Percentiles rank a stretch among this genome's conserved stretches.
phyloP scores from a whole-genome alignment of 495 filamentous ascomycete genomes.

The Barbatosphaeria neglecta region DNA sequence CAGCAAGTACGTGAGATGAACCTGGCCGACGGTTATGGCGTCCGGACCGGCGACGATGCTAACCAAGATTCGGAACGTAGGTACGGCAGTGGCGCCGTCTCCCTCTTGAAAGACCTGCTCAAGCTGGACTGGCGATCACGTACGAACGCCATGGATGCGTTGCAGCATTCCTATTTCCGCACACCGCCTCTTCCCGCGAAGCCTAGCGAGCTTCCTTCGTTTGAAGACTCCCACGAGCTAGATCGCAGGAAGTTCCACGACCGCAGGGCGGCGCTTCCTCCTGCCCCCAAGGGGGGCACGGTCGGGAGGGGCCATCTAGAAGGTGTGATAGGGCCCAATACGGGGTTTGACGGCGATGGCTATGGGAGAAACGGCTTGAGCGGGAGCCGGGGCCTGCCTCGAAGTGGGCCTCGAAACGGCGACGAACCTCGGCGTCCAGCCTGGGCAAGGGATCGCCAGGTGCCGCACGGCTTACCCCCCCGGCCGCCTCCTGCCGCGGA shows the following conservation, averaged over 20 bases:
- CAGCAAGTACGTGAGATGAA: conserved; percentile 41
- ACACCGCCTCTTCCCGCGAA: conserved; percentile 64
- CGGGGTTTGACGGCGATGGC: conserved; percentile 33
- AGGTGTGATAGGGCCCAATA: conserved; percentile 38
- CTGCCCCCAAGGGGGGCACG: conserved; percentile 78
- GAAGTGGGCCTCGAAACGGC: conserved; percentile 19
- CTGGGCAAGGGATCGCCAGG: conserved; percentile 35
- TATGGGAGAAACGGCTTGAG: conserved; percentile 33
- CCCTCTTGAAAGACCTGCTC: conserved; percentile 70
- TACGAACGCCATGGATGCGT: conserved; percentile 88
- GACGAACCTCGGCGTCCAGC: conserved; percentile 31
- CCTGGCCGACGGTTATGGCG: neutral
- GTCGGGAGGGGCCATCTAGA: conserved; percentile 66
- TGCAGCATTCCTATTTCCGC: conserved; percentile 86
- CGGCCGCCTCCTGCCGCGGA: conserved; percentile 30
- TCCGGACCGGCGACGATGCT: too few relatives aligned
- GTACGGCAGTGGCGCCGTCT: conserved; percentile 46
- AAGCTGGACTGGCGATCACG: conserved; percentile 79
- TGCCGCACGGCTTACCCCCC: conserved; percentile 22
- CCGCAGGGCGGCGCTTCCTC: conserved; percentile 66
- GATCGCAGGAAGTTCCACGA: conserved; percentile 81
- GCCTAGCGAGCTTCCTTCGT: conserved; percentile 72
- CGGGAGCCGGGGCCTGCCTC: conserved; percentile 20
- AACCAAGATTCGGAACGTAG: neutral
- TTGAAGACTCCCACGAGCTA: conserved; percentile 91